phyloP scores from a whole-genome alignment of 768 basidiomycete species.

The Rubroboletus pulcherrimus region DNA sequence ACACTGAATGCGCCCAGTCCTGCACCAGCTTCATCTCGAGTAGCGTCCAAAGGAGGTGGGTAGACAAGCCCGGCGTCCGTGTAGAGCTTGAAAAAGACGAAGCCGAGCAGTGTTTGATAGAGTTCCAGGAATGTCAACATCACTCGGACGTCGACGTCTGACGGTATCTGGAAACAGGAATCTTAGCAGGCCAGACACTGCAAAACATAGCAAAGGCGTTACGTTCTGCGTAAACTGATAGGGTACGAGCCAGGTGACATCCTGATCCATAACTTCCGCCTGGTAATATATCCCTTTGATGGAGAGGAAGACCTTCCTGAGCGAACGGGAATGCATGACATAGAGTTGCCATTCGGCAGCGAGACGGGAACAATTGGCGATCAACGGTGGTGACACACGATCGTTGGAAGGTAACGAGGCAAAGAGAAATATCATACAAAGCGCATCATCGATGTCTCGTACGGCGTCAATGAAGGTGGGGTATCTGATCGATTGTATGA shows the following conservation, averaged over 20 bases:
- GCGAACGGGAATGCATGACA: conserved; percentile 78
- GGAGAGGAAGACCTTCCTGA: conserved; percentile 90
- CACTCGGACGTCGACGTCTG: conserved; percentile 95
- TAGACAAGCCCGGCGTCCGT: conserved; percentile 90
- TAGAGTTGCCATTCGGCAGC: conserved; percentile 97
- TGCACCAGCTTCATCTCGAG: conserved; percentile 80
- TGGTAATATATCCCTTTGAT: conserved; percentile 99
- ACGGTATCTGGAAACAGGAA: conserved; percentile 61
- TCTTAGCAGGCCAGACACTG: conserved; percentile 3
- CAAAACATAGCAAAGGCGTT: conserved; percentile 23
- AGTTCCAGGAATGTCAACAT: conserved; percentile 98
- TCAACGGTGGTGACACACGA: conserved; percentile 74
- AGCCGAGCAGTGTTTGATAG: conserved; percentile 94
- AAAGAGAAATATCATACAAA: conserved; percentile 93
- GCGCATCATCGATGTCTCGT: conserved; percentile 94
- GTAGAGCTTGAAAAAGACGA: conserved; percentile 97
- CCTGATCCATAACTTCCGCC: conserved; percentile 90
- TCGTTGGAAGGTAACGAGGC: conserved; percentile 85
- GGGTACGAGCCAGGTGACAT: conserved; percentile 92
- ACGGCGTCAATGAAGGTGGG: conserved; percentile 95
- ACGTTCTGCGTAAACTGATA: conserved; percentile 97
- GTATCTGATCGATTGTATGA: conserved; percentile 55
- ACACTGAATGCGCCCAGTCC: conserved; percentile 87
- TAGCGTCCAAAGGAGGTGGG: conserved; percentile 84
- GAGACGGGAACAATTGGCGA: conserved; percentile 87